Evolutionary conservation across 495 filamentous ascomycete genomes (phyloP), one percentile per base, ranked within the genome.

Genomic region (Tuber borchii): DNA sequence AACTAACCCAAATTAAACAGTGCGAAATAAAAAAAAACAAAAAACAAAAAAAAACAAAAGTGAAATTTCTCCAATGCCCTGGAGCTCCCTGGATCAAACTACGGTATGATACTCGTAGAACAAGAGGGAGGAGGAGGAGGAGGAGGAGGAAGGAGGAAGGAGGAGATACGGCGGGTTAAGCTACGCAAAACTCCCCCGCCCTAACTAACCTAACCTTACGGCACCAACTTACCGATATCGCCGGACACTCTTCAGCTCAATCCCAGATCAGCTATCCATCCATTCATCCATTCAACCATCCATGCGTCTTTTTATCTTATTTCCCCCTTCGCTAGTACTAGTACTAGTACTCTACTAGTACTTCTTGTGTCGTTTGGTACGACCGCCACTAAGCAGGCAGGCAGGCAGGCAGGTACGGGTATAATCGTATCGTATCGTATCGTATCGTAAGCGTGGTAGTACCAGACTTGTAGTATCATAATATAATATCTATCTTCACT

Each of bases 1-100:
- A n/a, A n/a, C n/a, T n/a, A n/a, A n/a, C n/a, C 77, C 74, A 75
- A 48, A 48, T 20, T 22, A 6, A 40, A 40, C 39, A 40, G 39
- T 1, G 34, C 34, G 34, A 37, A 40, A 40, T 4, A 40, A 5
- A 40, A 40, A 40, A 1, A 40, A 40, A 40, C 2, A 4, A 10
- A 3, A 56, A 51, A 56, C n/a, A n/a, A 40, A 40, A 1, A 40
- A 40, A 40, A 40, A 40, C 39, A 40, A 40, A 40, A 40, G 2
- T 12, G 0, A 56, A 51, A 56, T 9, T 20, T 48, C 46, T 9
- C 22, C 20, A 20, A 20, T 7, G 22, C 22, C 22, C 48, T n/a
- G 9, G 48, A 56, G 48, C 19, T 19, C 19, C 46, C 46, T n/a
- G 12, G 42, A 43, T 9, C 42, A 42, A 9, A 43, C 42, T 6